Base-by-base conservation (phyloP, 2,329 filamentous ascomycete species). In the Hysterium pulicare region DNA sequence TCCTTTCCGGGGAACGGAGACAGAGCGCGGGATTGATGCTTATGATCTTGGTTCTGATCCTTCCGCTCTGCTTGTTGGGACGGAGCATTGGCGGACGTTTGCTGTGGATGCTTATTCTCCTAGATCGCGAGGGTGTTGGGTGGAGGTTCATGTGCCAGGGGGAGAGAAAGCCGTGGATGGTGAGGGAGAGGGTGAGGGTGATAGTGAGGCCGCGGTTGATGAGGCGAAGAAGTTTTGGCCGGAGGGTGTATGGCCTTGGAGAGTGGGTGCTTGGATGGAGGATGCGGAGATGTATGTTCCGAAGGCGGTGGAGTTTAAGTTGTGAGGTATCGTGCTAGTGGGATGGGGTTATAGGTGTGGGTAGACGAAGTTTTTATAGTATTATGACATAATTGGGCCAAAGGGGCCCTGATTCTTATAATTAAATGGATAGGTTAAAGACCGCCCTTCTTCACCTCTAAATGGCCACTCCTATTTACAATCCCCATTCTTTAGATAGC, bases 251-350 rank as follows among this genome's bases (percentile, higher is more conserved):
- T 38, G 34, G 11, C 49, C 54, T 19, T 62, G 56, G 57, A 38
- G 49, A 6, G 38, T 64, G 5, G 59, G 59, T 3, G 52, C 41
- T 15, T 64, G 60, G 60, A 49, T 59, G 47, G 60, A 62, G 36
- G 55, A 61, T 22, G 51, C 51, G 4, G 46, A 53, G 26, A 48
- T 61, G 45, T 38, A 24, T 9, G 50, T 62, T 40, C 47, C 48
- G 8, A 39, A 46, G 31, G 54, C 54, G 16, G 11, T 51, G 34
- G 54, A 54, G 49, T 64, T 58, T 59, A 61, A 57, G 40, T 36
- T 55, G 22, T 61, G 51, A 22, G 20, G n/a, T n/a, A n/a, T n/a
- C n/a, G n/a, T n/a, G n/a, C n/a, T n/a, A n/a, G n/a, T n/a, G n/a
- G n/a, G n/a, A n/a, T n/a, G n/a, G n/a, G n/a, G n/a, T n/a, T n/a